Evolutionary conservation across 176 grass and related monocot species (phyloP), one percentile per base, ranked within the genome.

Genomic region (Guadua angustifolia): DNA sequence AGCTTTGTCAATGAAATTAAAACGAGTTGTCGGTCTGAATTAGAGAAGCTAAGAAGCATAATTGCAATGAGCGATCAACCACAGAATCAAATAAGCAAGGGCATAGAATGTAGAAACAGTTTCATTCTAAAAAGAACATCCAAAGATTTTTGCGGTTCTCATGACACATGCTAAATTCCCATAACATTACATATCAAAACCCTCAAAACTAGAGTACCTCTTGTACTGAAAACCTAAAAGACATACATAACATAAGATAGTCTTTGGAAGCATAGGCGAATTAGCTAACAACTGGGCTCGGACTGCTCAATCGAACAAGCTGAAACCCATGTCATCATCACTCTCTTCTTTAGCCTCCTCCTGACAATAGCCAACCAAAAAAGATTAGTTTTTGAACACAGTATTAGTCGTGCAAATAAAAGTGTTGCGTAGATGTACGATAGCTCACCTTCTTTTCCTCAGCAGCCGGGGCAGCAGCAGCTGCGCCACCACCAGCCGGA

Each of bases 281-380:
- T 45, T 75, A 42, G 67, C 68, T 62, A 76, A 46, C 10, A 46
- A 25, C 42, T 65, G 72, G 15, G 17, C 16, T 11, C 0, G 26
- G 11, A 44, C 4, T 22, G 15, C 76, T 90, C 70, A 96, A 83
- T 96, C 94, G 4, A 96, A 96, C 67, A 96, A 81, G 77, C 91
- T 91, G 83, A 96, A 96, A 61, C 94, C 94, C 94, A 96, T 93
- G 77, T 96, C 93, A 8, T 92, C 94, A 40, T 96, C 91, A 15
- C 83, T 87, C 83, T 96, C 94, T 77, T 96, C 94, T 83, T 96
- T 91, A 0, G 79, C 86, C 53, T 96, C 94, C 45, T 96, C 94
- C 78, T 92, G 57, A 53, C 39, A 77, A 33, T 18, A 75, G 73
- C 40, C 26, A 60, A 57, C 29, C 25, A 26, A 61, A 62, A 21